Percentiles rank a stretch among this genome's conserved stretches.
Conservation (phyloP, 352 stramenopile genomes). For the Globisporangium nunn region DNA sequence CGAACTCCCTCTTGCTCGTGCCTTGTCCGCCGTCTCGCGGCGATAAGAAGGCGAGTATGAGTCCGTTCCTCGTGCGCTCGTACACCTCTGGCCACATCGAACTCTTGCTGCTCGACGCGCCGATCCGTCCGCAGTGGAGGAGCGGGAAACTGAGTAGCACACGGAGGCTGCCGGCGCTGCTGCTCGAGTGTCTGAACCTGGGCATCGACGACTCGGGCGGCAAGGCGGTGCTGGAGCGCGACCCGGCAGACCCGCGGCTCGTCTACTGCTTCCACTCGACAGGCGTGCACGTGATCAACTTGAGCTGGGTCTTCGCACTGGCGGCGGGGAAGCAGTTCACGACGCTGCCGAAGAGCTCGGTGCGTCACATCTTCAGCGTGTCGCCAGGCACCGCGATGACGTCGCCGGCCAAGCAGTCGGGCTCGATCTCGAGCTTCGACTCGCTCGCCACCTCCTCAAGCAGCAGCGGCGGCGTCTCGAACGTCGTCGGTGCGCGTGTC, state of each 20-base stretch:
- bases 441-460: neutral
- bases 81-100: slow-evolving; percentile 76
- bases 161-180: slow-evolving; percentile 32
- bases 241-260: slow-evolving; percentile 44
- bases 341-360: slow-evolving; percentile 53
- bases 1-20: slow-evolving; percentile 46
- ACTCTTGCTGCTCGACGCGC: slow-evolving; percentile 54
- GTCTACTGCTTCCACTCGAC: slow-evolving; percentile 76
- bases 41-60: slow-evolving; percentile 26
- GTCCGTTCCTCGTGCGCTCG: slow-evolving; percentile 52
- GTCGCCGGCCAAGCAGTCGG: neutral
- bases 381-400: slow-evolving; percentile 25
- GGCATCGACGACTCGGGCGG: slow-evolving; percentile 68
- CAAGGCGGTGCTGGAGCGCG: slow-evolving; percentile 41
- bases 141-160: slow-evolving; percentile 13
- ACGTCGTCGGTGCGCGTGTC: slow-evolving; percentile 56
- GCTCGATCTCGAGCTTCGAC: slow-evolving; percentile 5
- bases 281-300: slow-evolving; percentile 69
- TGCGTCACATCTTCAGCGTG: slow-evolving; percentile 73
- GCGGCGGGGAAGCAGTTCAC: slow-evolving; percentile 53
- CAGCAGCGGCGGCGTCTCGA: slow-evolving; percentile 16
- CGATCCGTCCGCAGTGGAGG: slow-evolving; percentile 61
- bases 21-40: slow-evolving; percentile 25
- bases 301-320: slow-evolving; percentile 61
- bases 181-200: slow-evolving; percentile 71